phyloP scores from a whole-genome alignment of 495 filamentous ascomycete genomes.

The Talaromyces wortmannii region DNA sequence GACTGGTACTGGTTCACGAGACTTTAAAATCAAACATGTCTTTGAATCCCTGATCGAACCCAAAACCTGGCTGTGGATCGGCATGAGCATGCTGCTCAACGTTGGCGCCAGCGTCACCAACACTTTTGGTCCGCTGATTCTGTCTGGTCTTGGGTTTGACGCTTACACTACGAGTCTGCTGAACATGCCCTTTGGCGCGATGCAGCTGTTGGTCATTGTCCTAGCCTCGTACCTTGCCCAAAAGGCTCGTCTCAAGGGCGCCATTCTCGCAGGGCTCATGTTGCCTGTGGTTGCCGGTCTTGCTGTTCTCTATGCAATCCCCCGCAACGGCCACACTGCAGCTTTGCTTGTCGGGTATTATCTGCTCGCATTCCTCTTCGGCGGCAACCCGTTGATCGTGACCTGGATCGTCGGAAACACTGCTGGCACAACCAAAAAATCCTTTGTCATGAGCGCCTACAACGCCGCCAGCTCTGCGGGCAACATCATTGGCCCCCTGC shows the following conservation, averaged over 20 bases:
- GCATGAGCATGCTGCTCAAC: constrained; percentile 52
- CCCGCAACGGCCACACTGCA: constrained; percentile 28
- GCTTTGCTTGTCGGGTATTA: constrained; percentile 53
- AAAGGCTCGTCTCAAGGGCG: constrained; percentile 42
- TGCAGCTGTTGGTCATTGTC: constrained; percentile 38
- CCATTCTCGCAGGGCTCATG: constrained; percentile 38
- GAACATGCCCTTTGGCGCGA: constrained; percentile 43
- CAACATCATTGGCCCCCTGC: constrained; percentile 41
- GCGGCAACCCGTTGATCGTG: constrained; percentile 42
- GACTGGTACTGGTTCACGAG: constrained; percentile 44
- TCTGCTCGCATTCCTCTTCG: constrained; percentile 53
- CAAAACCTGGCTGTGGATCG: constrained; percentile 42
- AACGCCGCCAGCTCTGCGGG: constrained; percentile 35
- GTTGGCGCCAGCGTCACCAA: constrained; percentile 55
- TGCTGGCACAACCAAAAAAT: constrained; percentile 45
- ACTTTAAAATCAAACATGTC: constrained; percentile 41
- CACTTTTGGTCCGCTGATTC: constrained; percentile 53
- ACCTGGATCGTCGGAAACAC: constrained; percentile 46
- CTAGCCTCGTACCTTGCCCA: constrained; percentile 38
- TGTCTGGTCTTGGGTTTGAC: constrained; percentile 53
- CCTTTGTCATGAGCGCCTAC: constrained; percentile 43
- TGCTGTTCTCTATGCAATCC: constrained; percentile 45
- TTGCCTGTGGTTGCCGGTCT: constrained; percentile 52
- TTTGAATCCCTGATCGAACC: constrained; percentile 38
- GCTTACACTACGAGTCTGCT: constrained; percentile 44